phyloP scores from a whole-genome alignment of 2,329 filamentous ascomycete genomes.

The Xylariaceae sp. region DNA sequence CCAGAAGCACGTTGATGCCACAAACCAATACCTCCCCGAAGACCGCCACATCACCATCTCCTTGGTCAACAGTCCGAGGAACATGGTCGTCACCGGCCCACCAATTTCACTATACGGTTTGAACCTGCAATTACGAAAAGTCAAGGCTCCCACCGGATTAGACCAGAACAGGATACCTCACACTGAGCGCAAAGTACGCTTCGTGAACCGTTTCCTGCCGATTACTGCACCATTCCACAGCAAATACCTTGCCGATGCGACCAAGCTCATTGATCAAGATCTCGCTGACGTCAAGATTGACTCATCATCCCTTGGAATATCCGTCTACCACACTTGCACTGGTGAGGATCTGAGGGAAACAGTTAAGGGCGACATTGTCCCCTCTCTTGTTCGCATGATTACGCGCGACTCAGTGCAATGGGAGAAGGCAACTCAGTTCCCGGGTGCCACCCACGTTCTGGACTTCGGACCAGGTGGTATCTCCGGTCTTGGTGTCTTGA shows the following conservation, averaged over 20 bases:
- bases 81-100: slow-evolving; percentile 93
- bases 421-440: slow-evolving; percentile 91
- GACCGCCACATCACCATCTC: slow-evolving; percentile 95
- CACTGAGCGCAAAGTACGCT: slow-evolving; percentile 93
- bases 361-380: slow-evolving; percentile 73
- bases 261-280: slow-evolving; percentile 77
- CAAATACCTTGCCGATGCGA: slow-evolving; percentile 80
- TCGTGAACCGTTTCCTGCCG: slow-evolving; percentile 92
- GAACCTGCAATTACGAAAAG: slow-evolving; percentile 89
- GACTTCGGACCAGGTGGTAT: slow-evolving; percentile 97
- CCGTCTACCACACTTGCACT: slow-evolving; percentile 85
- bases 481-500: slow-evolving; percentile 90
- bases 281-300: slow-evolving; percentile 76
- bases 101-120: slow-evolving; percentile 95
- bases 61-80: slow-evolving; percentile 91
- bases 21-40: slow-evolving; percentile 89
- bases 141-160: slow-evolving; percentile 94
- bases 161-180: slow-evolving; percentile 93
- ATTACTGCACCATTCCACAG: slow-evolving; percentile 99
- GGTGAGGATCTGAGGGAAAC: slow-evolving; percentile 75
- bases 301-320: slow-evolving; percentile 67
- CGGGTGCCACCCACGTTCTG: slow-evolving; percentile 84
- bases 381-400: slow-evolving; percentile 83
- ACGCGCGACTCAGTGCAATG: slow-evolving; percentile 91
- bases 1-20: slow-evolving; percentile 93